These are phyloP conservation scores for Vaccinium macrocarpon DNA, from an alignment of 148 eudicot species.

Conservation along the genomic window DNA sequence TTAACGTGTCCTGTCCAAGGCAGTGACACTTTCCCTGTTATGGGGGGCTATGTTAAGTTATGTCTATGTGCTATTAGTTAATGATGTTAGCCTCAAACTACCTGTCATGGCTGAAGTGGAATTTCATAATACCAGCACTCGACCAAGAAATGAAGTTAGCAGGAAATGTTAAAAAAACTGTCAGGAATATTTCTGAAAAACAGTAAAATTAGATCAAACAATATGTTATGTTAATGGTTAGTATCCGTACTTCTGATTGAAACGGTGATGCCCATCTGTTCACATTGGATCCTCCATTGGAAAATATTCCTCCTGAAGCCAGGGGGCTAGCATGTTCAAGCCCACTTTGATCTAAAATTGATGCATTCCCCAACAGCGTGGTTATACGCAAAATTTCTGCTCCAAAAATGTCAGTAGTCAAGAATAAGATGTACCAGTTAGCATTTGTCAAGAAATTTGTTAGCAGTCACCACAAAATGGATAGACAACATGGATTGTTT, in stretches of 20 bases:
- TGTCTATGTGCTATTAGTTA: conserved; percentile 33
- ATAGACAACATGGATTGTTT: conserved; percentile 40
- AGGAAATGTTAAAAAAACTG: conserved; percentile 39
- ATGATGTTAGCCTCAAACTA: conserved; percentile 68
- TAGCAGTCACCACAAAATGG: conserved; percentile 67
- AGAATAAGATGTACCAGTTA: conserved; percentile 97
- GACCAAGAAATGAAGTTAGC: conserved; percentile 49
- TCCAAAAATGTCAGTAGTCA: conserved; percentile 94
- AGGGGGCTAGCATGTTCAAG: conserved; percentile 97
- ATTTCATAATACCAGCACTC: conserved; percentile 31
- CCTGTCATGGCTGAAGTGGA: conserved; percentile 54
- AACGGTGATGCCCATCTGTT: conserved; percentile 96
- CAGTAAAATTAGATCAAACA: conserved; percentile 66
- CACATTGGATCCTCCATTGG: conserved; percentile 87
- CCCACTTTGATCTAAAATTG: conserved; percentile 97
- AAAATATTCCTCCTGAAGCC: conserved; percentile 93
- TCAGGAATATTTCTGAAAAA: conserved; percentile 49
- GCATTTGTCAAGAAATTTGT: conserved; percentile 70
- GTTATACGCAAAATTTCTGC: conserved; percentile 99
- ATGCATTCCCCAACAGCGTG: conserved; percentile 97
- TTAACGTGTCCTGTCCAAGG: neutral
- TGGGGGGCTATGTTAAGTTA: conserved; percentile 16
- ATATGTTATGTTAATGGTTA: conserved; percentile 93
- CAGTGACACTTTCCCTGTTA: conserved; percentile 20
- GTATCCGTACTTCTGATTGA: conserved; percentile 99